Evolutionary conservation across 306 rosid species (phyloP).

Genomic region (Cicer bijugum): DNA sequence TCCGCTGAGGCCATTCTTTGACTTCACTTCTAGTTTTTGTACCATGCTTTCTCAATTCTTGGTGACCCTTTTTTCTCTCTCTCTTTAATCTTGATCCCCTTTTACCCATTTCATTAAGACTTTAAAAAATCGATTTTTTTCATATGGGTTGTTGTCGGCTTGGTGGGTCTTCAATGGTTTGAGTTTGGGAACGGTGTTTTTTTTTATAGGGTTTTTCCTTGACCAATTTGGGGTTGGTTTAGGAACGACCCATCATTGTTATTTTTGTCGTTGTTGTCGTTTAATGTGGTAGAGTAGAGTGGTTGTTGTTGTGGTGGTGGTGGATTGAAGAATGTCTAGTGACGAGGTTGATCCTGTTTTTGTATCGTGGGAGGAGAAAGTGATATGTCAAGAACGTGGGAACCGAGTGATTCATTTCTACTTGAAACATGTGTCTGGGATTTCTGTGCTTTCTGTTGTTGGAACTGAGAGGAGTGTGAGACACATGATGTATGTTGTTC

Average conservation of each 20-base stretch:
- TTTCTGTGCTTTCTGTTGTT: slow-evolving; percentile 67
- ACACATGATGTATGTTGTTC: slow-evolving; percentile 81
- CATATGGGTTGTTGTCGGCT: slow-evolving; percentile 30
- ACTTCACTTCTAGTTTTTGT: slow-evolving; percentile 45
- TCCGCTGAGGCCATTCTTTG: slow-evolving; percentile 44
- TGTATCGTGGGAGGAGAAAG: slow-evolving; percentile 84
- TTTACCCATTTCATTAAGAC: slow-evolving; percentile 29
- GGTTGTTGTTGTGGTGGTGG: slow-evolving; percentile 26
- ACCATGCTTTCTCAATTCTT: neutral
- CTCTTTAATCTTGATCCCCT: slow-evolving; percentile 27
- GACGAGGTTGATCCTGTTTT: slow-evolving; percentile 50
- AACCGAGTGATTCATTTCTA: slow-evolving; percentile 76
- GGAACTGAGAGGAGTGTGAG: slow-evolving; percentile 93
- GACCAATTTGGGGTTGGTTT: slow-evolving; percentile 39
- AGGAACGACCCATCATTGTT: slow-evolving; percentile 25
- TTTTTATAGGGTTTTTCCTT: slow-evolving; percentile 41
- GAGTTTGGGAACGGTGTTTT: slow-evolving; percentile 33
- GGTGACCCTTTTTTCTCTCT: neutral
- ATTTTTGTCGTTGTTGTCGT: slow-evolving; percentile 23
- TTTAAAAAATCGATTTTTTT: neutral
- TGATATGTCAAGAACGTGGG: slow-evolving; percentile 74
- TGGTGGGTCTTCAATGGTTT: slow-evolving; percentile 30
- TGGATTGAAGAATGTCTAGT: slow-evolving; percentile 47
- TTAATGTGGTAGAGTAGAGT: slow-evolving; percentile 42
- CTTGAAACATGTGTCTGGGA: slow-evolving; percentile 61